A percentile compares a stretch with the other conserved stretches of the same genome.
These are phyloP conservation scores for Kwoniella botswanensis DNA, from an alignment of 768 basidiomycete genomes.

Conservation along the genomic window DNA sequence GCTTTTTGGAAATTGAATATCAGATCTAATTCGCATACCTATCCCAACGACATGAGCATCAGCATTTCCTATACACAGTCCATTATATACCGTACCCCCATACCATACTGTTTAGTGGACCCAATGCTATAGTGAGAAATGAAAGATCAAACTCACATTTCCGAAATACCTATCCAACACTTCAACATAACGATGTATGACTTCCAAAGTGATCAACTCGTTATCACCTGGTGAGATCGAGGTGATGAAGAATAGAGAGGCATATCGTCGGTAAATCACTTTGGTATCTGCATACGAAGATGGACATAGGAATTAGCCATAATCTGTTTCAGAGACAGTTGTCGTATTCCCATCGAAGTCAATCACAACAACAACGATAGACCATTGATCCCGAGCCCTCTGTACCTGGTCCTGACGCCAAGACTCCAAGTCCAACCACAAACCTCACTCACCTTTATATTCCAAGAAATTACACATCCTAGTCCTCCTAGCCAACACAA, in stretches of 20 bases:
- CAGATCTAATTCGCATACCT: constrained; percentile 79
- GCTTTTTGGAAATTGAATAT: constrained; percentile 99
- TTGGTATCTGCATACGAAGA: constrained; percentile 66
- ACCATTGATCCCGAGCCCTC: too few relatives aligned
- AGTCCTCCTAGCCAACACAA: constrained; percentile 83
- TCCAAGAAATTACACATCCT: constrained; percentile 96
- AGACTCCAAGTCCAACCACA: too few relatives aligned
- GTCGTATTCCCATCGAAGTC: too few relatives aligned
- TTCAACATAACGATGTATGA: constrained; percentile 93
- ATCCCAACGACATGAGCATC: constrained; percentile 10
- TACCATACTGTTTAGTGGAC: too few relatives aligned
- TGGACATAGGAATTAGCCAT: too few relatives aligned
- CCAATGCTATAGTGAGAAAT: background rate
- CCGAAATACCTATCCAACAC: constrained; percentile 84
- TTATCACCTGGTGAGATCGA: constrained; percentile 84
- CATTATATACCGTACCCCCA: too few relatives aligned
- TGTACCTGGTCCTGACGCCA: too few relatives aligned
- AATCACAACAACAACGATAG: too few relatives aligned
- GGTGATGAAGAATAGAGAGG: constrained; percentile 91
- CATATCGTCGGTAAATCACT: constrained; percentile 93
- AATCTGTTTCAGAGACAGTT: too few relatives aligned
- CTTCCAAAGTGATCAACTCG: constrained; percentile 86
- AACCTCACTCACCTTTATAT: constrained; percentile 77
- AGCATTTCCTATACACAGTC: too few relatives aligned
- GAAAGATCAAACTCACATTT: constrained; percentile 66